Evolutionary conservation across 495 filamentous ascomycete genomes (phyloP), one percentile per base, ranked within the genome.

Genomic region (Xylaria scruposa): DNA sequence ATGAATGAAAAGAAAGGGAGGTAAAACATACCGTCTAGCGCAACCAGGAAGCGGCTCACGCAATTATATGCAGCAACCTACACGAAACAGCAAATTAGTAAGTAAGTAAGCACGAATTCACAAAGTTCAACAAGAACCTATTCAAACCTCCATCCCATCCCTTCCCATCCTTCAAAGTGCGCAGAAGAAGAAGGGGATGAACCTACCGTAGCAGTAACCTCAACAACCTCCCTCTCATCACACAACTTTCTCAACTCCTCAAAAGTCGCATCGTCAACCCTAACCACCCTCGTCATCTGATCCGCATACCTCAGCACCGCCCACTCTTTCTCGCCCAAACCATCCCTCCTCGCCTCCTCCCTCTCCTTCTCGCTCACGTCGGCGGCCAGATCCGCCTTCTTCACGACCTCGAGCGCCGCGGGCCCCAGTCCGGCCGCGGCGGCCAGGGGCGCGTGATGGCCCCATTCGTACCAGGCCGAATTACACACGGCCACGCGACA

Each of bases 11-110:
- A n/a, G 15, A 46, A 17, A n/a, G 19, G 51, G 42, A 60, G 60
- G 33, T 47, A 40, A 61, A 53, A 83, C 85, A 82, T 74, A 83
- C 94, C 92, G 82, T 95, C 91, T 73, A 97, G 77, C 24, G 93
- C 93, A 40, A 97, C 93, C 73, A 97, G 80, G 75, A 97, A 95
- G 60, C 93, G 85, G 74, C 91, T 93, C 13, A 97, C 93, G 80
- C 92, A 94, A 78, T 97, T 97, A 78, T 97, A 97, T 38, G 88
- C 89, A n/a, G 91, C 92, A 70, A 88, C 77, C 82, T 85, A 68
- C 9, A 21, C n/a, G 8, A 21, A 21, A 21, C 33, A 38, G 9
- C 21, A 3, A 36, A 21, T 21, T 0, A 38, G 33, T 29, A 8
- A 60, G 33, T 29, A 8, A 60, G 13, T 26, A 13, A 13, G 21